These are phyloP conservation scores for Closterium sp. DNA, from an alignment of 139 green algal genomes.

Conservation along the genomic window DNA sequence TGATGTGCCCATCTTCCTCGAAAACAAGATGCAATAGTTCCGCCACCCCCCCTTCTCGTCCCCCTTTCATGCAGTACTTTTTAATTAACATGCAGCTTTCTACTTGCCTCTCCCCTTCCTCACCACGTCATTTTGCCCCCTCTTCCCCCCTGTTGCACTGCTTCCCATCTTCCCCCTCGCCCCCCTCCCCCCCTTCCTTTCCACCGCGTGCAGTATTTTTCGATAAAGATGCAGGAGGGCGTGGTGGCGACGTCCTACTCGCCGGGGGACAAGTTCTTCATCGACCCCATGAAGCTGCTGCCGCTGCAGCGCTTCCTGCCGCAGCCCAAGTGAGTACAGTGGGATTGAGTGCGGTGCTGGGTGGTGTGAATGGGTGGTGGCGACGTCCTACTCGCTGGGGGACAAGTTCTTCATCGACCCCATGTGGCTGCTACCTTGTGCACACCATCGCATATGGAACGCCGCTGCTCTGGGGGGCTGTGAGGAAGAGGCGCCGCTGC, in stretches of 20 bases:
- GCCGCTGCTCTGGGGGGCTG: conserved; percentile 55
- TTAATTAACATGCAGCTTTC: conserved; percentile 96
- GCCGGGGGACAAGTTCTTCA: conserved; percentile 95
- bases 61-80: conserved; percentile 64
- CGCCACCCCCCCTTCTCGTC: too few species aligned
- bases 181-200: too few species aligned
- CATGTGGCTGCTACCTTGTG: conserved; percentile 74
- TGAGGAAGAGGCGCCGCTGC: too few species aligned
- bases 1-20: conserved; percentile 95
- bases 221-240: conserved; percentile 94
- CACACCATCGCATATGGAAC: too few species aligned
- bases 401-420: conserved; percentile 99
- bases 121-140: too few species aligned
- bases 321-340: conserved; percentile 64
- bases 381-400: conserved; percentile 82
- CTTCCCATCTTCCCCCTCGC: neutral
- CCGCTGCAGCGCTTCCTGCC: conserved; percentile 87
- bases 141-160: neutral
- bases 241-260: conserved; percentile 88
- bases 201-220: conserved; percentile 68
- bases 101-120: too few species aligned
- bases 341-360: neutral
- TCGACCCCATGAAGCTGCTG: conserved; percentile 86
- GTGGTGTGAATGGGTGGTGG: conserved; percentile 40
- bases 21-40: conserved; percentile 96